phyloP scores from a whole-genome alignment of 371 early-diverging fungal genomes.

The Gilbertella persicaria region DNA sequence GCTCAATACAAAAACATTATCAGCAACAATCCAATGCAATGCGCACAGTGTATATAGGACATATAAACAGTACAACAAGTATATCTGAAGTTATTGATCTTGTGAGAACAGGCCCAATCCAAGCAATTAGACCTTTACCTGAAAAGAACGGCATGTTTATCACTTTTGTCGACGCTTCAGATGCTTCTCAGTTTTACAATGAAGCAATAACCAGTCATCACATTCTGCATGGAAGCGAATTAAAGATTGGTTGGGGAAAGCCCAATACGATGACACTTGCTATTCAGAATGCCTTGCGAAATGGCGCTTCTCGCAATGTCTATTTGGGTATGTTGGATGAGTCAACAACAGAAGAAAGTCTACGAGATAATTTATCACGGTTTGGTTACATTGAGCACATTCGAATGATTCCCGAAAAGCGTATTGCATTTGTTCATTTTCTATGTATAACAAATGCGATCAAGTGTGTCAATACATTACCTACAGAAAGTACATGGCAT shows the following conservation, averaged over 20 bases:
- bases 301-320: conserved; percentile 78
- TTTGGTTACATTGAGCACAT: conserved; percentile 79
- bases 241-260: conserved; percentile 83
- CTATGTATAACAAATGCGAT: conserved; percentile 67
- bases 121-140: conserved; percentile 69
- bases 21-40: conserved; percentile 2
- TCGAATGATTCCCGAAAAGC: conserved; percentile 69
- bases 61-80: conserved; percentile 62
- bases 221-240: conserved; percentile 51
- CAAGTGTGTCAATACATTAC: conserved; percentile 65
- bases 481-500: conserved; percentile 55
- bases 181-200: conserved; percentile 62
- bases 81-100: conserved; percentile 73
- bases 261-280: conserved; percentile 53
- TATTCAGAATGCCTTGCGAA: conserved; percentile 58
- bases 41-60: conserved; percentile 83
- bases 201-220: conserved; percentile 49
- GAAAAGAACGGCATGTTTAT: conserved; percentile 83
- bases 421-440: conserved; percentile 85
- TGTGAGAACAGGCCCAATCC: conserved; percentile 77
- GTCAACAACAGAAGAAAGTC: conserved; percentile 47
- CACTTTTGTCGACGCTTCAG: conserved; percentile 70
- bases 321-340: conserved; percentile 74
- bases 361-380: conserved; percentile 56
- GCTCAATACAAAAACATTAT: conserved; percentile 4